Conservation (phyloP, 345 rosid genomes). For the Fremontodendron californicum region DNA sequence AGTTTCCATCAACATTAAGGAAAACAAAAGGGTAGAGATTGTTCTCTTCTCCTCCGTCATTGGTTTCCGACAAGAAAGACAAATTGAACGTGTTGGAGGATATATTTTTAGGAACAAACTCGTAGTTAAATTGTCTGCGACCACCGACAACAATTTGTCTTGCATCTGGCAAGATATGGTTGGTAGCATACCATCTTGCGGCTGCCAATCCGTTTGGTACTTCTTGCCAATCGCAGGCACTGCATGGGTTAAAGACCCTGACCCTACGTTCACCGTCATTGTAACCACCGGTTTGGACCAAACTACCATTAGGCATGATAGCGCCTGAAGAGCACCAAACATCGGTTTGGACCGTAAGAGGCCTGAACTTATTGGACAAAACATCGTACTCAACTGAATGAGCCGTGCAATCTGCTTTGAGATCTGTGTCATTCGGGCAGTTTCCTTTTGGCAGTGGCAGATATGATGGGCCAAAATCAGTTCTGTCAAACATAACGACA, state of each 20-base stretch:
- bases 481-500: conserved; percentile 66
- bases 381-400: conserved; percentile 72
- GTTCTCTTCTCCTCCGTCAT: conserved; percentile 47
- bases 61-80: conserved; percentile 58
- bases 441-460: conserved; percentile 52
- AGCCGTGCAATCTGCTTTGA: conserved; percentile 71
- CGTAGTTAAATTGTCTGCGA: conserved; percentile 55
- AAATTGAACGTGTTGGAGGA: conserved; percentile 26
- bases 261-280: conserved; percentile 44
- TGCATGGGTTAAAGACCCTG: conserved; percentile 52
- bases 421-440: conserved; percentile 41
- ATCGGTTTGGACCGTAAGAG: conserved; percentile 60
- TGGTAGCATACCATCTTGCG: conserved; percentile 71
- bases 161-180: conserved; percentile 65
- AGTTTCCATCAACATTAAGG: conserved; percentile 52
- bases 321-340: conserved; percentile 92
- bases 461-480: conserved; percentile 69
- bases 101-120: conserved; percentile 56
- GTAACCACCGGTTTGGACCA: conserved; percentile 70
- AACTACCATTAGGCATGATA: conserved; percentile 46
- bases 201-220: conserved; percentile 36
- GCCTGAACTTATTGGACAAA: conserved; percentile 38
- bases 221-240: conserved; percentile 62
- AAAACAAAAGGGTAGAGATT: conserved; percentile 75
- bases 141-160: conserved; percentile 67